A percentile compares a stretch with the other conserved stretches of the same genome.
These are phyloP conservation scores for Botryotinia convoluta DNA, from an alignment of 2,329 filamentous ascomycete genomes.

Conservation along the genomic window DNA sequence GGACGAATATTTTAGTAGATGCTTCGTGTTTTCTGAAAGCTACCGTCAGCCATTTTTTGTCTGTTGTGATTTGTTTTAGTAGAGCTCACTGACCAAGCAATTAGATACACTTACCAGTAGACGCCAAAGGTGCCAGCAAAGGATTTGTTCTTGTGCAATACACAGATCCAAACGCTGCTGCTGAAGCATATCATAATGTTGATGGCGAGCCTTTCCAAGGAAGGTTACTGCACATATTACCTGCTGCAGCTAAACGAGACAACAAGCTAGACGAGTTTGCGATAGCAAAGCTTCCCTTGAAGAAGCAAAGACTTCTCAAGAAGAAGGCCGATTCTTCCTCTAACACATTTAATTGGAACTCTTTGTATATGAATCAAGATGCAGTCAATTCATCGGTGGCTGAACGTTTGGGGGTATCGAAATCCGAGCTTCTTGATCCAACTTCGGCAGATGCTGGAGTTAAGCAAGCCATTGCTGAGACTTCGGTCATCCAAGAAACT, in stretches of 20 bases:
- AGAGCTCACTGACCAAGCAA: constrained; percentile 40
- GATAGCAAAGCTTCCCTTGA: constrained; percentile 86
- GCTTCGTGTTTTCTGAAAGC: constrained; percentile 76
- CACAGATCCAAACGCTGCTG: constrained; percentile 66
- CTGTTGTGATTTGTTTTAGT: constrained; percentile 20
- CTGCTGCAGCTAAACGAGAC: constrained; percentile 77
- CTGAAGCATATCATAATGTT: constrained; percentile 73
- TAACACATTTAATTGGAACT: constrained; percentile 93
- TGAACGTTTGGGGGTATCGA: constrained; percentile 80
- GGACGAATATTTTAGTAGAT: constrained; percentile 99
- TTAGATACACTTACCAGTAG: constrained; percentile 83
- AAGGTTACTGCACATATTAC: constrained; percentile 84
- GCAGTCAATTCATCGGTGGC: constrained; percentile 90
- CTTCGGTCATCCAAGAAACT: constrained; percentile 91
- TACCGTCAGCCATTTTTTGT: constrained; percentile 31
- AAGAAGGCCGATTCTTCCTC: constrained; percentile 77
- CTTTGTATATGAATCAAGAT: constrained; percentile 98
- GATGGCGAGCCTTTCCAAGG: constrained; percentile 91
- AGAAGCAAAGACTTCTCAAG: constrained; percentile 89
- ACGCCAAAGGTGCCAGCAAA: constrained; percentile 72
- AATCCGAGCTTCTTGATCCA: constrained; percentile 90
- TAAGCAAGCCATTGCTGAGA: constrained; percentile 96
- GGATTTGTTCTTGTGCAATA: constrained; percentile 89
- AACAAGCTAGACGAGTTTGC: constrained; percentile 82
- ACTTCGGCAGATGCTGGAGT: constrained; percentile 91